phyloP scores from a whole-genome alignment of 163 green algal genomes.

The Trebouxiophyceae sp. region DNA sequence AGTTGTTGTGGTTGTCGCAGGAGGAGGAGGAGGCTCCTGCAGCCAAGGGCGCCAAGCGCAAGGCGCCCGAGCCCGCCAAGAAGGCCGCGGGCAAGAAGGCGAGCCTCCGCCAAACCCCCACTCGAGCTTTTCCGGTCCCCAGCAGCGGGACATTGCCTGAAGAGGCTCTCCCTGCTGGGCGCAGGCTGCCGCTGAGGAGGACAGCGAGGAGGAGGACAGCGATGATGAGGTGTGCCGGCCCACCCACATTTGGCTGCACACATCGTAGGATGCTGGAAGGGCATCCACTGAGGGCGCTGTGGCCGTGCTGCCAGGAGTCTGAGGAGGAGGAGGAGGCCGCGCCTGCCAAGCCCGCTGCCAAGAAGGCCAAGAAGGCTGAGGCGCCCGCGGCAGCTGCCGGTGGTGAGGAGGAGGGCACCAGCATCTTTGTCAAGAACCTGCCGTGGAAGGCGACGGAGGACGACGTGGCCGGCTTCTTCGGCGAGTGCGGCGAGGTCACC shows the following conservation, averaged over 20 bases:
- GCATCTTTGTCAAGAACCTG: conserved; percentile 87
- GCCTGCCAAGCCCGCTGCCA: conserved; percentile 9
- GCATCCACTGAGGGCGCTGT: background rate
- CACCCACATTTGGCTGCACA: background rate
- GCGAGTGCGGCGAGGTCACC: conserved; percentile 54
- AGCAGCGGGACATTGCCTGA: too few species aligned
- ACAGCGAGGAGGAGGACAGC: background rate
- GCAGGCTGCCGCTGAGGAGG: background rate
- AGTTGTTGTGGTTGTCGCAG: background rate
- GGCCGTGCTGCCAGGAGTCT: conserved; percentile 11
- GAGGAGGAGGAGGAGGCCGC: conserved; percentile 20
- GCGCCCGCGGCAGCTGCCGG: background rate
- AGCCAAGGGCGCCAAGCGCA: background rate
- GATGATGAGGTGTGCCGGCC: background rate
- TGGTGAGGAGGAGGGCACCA: conserved; percentile 32
- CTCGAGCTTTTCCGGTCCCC: too few species aligned
- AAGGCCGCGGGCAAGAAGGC: background rate
- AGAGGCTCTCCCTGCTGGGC: background rate
- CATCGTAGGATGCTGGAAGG: background rate
- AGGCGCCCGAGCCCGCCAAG: background rate
- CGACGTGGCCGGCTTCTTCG: conserved; percentile 50
- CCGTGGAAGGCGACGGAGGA: conserved; percentile 64
- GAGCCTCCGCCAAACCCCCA: too few species aligned
- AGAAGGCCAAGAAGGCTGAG: conserved; percentile 4
- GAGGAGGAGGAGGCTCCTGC: background rate